Conservation (phyloP, 768 basidiomycete genomes). For the Amanita inopinata region DNA sequence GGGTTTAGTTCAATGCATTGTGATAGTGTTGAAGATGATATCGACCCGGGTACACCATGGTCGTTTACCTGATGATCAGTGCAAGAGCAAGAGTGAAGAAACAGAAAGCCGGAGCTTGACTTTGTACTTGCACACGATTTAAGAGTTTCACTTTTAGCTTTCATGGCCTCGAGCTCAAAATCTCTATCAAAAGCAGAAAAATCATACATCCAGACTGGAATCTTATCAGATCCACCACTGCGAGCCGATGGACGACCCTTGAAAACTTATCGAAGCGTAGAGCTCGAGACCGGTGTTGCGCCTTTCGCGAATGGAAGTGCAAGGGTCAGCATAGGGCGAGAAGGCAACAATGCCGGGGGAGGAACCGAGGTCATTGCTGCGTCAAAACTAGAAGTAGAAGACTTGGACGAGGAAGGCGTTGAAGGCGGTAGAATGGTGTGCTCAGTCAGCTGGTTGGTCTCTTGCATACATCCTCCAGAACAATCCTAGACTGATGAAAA, state of each 20-base stretch:
- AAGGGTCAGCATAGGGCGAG: slow-evolving; percentile 57
- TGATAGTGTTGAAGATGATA: slow-evolving; percentile 7
- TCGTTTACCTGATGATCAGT: neutral
- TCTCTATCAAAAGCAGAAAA: slow-evolving; percentile 63
- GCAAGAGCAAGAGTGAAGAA: neutral
- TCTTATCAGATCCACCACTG: slow-evolving; percentile 48
- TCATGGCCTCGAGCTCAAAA: slow-evolving; percentile 29
- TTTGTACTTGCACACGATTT: neutral
- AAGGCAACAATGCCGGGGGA: slow-evolving; percentile 41
- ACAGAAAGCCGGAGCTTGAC: neutral
- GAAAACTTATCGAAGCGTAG: slow-evolving; percentile 55
- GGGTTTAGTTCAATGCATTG: neutral
- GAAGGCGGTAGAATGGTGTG: slow-evolving; percentile 58
- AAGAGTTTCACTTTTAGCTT: slow-evolving; percentile 10
- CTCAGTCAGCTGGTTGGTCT: slow-evolving; percentile 65
- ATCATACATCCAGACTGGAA: slow-evolving; percentile 62
- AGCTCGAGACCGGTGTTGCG: slow-evolving; percentile 68
- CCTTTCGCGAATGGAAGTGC: slow-evolving; percentile 84
- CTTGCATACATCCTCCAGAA: neutral
- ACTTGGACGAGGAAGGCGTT: slow-evolving; percentile 33
- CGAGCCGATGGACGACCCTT: slow-evolving; percentile 70
- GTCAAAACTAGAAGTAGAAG: slow-evolving; percentile 71
- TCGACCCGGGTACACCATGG: slow-evolving; percentile 25
- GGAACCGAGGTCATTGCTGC: slow-evolving; percentile 77
- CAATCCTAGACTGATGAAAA: slow-evolving; percentile 11